Percentiles rank a stretch among this genome's conserved stretches.
Conservation (phyloP, 2,329 filamentous ascomycete genomes). For the Tolypocladium guangdongense region DNA sequence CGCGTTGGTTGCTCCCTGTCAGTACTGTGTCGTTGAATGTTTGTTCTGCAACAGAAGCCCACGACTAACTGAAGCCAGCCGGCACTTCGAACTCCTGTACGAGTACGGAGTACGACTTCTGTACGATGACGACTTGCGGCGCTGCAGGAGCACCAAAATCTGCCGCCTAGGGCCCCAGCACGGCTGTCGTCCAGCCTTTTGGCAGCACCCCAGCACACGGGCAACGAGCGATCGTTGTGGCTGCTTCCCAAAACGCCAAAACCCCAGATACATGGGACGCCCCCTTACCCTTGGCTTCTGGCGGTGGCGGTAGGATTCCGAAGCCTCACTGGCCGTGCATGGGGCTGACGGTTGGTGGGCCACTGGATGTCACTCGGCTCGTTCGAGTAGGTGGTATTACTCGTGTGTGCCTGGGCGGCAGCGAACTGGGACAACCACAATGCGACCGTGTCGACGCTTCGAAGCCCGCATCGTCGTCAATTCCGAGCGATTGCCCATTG, state of each 20-base stretch:
- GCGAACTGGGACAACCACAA: neutral
- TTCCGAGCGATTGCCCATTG: neutral
- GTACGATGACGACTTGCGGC: neutral
- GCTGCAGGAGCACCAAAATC: neutral
- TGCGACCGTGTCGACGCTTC: neutral
- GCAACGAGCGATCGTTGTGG: neutral
- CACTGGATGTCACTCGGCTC: neutral
- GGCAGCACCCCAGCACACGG: neutral
- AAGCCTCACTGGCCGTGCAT: slow-evolving; percentile 7
- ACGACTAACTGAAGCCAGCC: neutral
- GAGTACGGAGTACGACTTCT: too few relatives aligned
- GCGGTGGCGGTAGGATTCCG: slow-evolving; percentile 8
- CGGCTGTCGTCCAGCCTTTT: neutral
- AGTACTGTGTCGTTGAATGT: neutral
- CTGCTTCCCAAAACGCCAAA: neutral
- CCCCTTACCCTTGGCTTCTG: slow-evolving; percentile 5
- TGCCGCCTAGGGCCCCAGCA: neutral
- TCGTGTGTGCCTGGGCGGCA: too few relatives aligned
- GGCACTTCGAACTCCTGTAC: too few relatives aligned
- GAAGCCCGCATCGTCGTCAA: neutral
- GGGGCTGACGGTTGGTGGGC: slow-evolving; percentile 10
- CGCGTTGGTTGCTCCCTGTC: neutral
- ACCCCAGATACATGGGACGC: slow-evolving; percentile 4
- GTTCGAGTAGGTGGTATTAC: neutral
- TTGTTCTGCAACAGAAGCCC: neutral